A percentile compares a stretch with the other conserved stretches of the same genome.
Conservation (phyloP, 331 rosid species). For the Quercus tomentella region DNA sequence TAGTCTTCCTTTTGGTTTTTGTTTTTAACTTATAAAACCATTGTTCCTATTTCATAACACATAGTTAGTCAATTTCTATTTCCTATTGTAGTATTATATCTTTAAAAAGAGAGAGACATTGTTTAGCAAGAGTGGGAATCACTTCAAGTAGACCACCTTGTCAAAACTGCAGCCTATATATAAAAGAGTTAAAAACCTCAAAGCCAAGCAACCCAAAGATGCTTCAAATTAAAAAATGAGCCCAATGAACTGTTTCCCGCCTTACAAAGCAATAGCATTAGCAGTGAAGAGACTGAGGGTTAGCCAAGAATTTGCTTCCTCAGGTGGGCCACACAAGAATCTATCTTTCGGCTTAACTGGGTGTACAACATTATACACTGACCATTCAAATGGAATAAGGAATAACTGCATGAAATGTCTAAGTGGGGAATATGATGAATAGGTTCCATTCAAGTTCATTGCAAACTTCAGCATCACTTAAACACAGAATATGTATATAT, state of each 20-base stretch:
- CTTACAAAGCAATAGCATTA: background rate
- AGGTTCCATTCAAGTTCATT: background rate
- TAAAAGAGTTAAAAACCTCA: background rate
- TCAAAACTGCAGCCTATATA: background rate
- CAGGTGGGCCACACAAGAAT: constrained; percentile 23
- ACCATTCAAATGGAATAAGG: constrained; percentile 10
- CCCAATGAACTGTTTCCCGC: background rate
- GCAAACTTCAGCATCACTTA: background rate
- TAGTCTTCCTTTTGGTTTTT: no score
- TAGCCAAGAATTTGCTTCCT: background rate
- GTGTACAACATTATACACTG: background rate
- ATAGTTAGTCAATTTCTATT: no score
- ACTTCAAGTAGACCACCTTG: background rate
- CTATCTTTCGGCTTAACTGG: background rate
- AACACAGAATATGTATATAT: background rate
- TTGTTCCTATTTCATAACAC: no score
- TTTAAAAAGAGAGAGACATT: no score
- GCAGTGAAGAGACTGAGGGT: background rate
- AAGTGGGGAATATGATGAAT: background rate
- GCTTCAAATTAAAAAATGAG: background rate
- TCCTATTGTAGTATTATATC: no score
- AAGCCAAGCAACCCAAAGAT: background rate
- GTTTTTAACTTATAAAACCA: no score
- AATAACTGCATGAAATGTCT: constrained; percentile 3
- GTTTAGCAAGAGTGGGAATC: no score